phyloP scores from a whole-genome alignment of 108 stramenopile species.

The Skeletonema menzelii region DNA sequence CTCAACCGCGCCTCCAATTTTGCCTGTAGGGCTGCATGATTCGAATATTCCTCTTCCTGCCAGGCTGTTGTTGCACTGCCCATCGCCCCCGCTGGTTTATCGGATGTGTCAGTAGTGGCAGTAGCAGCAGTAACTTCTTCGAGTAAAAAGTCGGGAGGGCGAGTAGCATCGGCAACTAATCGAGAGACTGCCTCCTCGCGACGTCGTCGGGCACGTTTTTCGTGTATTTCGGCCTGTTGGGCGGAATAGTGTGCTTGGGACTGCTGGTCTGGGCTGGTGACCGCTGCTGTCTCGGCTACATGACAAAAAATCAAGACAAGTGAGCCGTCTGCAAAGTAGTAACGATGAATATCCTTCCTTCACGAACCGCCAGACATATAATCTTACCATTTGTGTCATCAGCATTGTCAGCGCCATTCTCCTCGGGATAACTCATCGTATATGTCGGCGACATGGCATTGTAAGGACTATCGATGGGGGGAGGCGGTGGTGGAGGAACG shows the following conservation, averaged over 20 bases:
- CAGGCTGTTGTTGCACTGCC: not conserved
- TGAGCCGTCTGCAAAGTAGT: not conserved
- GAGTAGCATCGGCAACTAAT: slow-evolving; percentile 80
- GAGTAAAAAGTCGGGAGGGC: slow-evolving; percentile 45
- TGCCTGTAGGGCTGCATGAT: slow-evolving; percentile 18
- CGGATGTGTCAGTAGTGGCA: slow-evolving; percentile 7
- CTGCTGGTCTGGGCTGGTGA: not conserved
- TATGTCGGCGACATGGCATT: not conserved
- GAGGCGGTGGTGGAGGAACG: not conserved
- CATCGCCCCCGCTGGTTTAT: not conserved
- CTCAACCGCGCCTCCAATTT: slow-evolving; percentile 27
- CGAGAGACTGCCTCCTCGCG: slow-evolving; percentile 86
- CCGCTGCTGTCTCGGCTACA: not conserved
- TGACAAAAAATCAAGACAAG: not conserved
- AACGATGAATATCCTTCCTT: not conserved
- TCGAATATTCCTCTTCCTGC: slow-evolving; percentile 12
- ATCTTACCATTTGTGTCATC: not conserved
- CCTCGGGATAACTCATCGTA: not conserved
- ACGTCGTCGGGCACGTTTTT: slow-evolving; percentile 56
- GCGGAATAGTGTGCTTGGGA: not conserved
- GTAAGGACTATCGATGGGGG: not conserved
- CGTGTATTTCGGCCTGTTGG: slow-evolving; percentile 6
- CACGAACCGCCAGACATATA: not conserved
- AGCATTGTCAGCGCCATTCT: not conserved
- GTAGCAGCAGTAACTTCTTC: slow-evolving; percentile 14